Conservation (phyloP, 2,329 filamentous ascomycete genomes). For the Alternaria longipes region DNA sequence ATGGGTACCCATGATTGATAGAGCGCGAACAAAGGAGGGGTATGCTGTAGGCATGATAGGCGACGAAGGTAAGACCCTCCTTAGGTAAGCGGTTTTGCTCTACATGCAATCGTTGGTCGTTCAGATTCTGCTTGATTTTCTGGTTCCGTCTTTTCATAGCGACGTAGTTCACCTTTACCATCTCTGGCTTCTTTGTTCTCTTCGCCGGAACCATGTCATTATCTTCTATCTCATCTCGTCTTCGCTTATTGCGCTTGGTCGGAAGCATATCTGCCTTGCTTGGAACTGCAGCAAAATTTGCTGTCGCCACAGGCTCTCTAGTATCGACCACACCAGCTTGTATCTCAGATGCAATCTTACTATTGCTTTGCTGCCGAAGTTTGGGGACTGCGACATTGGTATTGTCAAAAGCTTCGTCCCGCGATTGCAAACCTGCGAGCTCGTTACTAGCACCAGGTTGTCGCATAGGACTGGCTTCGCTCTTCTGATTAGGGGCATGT, state of each 20-base stretch:
- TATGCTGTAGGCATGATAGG: slow-evolving; percentile 23
- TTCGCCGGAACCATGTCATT: not conserved
- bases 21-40: slow-evolving; percentile 23
- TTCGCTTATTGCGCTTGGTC: not conserved
- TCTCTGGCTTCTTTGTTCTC: not conserved
- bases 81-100: slow-evolving; percentile 8
- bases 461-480: not conserved
- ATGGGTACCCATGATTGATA: slow-evolving; percentile 9
- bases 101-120: not conserved
- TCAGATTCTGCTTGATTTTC: not conserved
- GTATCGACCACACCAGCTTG: not conserved
- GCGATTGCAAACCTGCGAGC: not conserved
- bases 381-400: not conserved
- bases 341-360: not conserved
- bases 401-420: not conserved
- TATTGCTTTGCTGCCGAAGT: not conserved
- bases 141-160: not conserved
- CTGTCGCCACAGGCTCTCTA: not conserved
- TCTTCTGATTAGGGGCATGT: not conserved
- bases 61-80: slow-evolving; percentile 3
- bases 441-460: not conserved
- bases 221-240: not conserved
- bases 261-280: not conserved
- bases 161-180: not conserved
- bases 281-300: not conserved